A percentile compares a stretch with the other conserved stretches of the same genome.
Evolutionary conservation across 2,329 filamentous ascomycete genomes (phyloP).

Genomic region (Aspergillus fructus): DNA sequence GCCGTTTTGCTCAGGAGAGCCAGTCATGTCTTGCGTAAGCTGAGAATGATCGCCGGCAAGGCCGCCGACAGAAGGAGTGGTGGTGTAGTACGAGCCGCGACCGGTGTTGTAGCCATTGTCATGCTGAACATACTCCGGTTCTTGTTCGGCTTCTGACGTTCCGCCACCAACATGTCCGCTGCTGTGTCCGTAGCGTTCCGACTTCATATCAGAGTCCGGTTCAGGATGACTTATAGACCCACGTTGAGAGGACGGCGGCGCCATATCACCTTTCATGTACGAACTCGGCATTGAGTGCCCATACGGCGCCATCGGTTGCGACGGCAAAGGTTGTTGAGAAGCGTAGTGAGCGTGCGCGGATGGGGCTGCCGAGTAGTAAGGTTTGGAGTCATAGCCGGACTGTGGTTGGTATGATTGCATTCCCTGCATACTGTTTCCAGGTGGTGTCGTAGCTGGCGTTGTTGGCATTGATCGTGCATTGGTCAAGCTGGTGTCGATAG

Average conservation of each 20-base stretch:
- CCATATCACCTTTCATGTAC: slow-evolving; percentile 87
- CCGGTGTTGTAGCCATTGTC: slow-evolving; percentile 70
- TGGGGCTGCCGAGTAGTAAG: slow-evolving; percentile 73
- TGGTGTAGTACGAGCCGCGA: slow-evolving; percentile 73
- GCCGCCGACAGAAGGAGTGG: slow-evolving; percentile 63
- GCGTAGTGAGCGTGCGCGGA: slow-evolving; percentile 67
- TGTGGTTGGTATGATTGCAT: slow-evolving; percentile 74
- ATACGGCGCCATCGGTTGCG: slow-evolving; percentile 70
- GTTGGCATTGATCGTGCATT: slow-evolving; percentile 83
- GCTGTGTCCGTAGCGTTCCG: slow-evolving; percentile 62
- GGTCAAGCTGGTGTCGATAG: slow-evolving; percentile 76
- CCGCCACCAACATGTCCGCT: slow-evolving; percentile 56
- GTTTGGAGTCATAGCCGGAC: slow-evolving; percentile 76
- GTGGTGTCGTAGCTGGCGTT: slow-evolving; percentile 87
- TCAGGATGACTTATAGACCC: slow-evolving; percentile 59
- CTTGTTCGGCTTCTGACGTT: slow-evolving; percentile 62
- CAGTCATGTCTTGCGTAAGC: slow-evolving; percentile 77
- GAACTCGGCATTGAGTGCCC: slow-evolving; percentile 52
- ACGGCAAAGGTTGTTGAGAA: slow-evolving; percentile 58
- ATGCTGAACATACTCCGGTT: slow-evolving; percentile 82
- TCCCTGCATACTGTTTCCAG: slow-evolving; percentile 70
- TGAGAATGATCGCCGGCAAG: slow-evolving; percentile 73
- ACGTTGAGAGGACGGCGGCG: slow-evolving; percentile 71
- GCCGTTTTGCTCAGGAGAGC: slow-evolving; percentile 77
- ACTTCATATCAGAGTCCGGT: slow-evolving; percentile 67